Evolutionary conservation across 2,329 filamentous ascomycete genomes (phyloP), one percentile per base, ranked within the genome.

Genomic region (Aspergillus candidus): DNA sequence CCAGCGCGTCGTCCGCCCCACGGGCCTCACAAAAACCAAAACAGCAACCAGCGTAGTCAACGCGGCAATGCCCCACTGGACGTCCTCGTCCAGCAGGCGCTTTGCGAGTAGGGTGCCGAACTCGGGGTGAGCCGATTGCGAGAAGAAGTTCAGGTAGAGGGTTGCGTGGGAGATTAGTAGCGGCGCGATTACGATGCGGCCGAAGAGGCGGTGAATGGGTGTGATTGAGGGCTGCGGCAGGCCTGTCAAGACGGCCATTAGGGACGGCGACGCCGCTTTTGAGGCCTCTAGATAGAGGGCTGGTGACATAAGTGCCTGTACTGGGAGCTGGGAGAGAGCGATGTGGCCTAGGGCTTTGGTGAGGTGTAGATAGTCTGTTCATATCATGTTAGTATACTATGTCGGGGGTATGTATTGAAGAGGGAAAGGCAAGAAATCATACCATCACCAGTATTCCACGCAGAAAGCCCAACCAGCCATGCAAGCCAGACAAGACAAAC

Each of bases 291-390:
- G 50, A 35, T 68, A 65, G 27, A 61, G 59, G 15, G 54, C 63
- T 4, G 69, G 61, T 6, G 69, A 63, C 46, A 83, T 71, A 6
- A 82, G 67, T 44, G 80, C 78, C 43, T 82, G 78, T 2, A 82
- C 58, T 1, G 80, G 80, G 1, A 79, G 58, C 52, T 83, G 80
- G 7, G 79, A 81, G 5, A 78, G 70, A 15, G 69, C 77, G 39
- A 82, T 70, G 37, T 78, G 77, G 13, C 76, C 79, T 41, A 83
- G 71, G 4, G 79, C 73, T 62, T 81, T 82, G 17, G 80, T 82
- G 17, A 83, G 63, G 58, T 83, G 80, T 27, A 82, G 68, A 44
- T 82, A 83, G 59, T 83, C 79, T 80, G 51, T 32, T 17, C 11
- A n/a, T n/a, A 22, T 29, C 3, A 14, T 27, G 12, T 12, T 7